Percentiles rank a stretch among this genome's conserved stretches.
phyloP scores from a whole-genome alignment of 192 early-diverging fungal species.

The Neocallimastix lanati region DNA sequence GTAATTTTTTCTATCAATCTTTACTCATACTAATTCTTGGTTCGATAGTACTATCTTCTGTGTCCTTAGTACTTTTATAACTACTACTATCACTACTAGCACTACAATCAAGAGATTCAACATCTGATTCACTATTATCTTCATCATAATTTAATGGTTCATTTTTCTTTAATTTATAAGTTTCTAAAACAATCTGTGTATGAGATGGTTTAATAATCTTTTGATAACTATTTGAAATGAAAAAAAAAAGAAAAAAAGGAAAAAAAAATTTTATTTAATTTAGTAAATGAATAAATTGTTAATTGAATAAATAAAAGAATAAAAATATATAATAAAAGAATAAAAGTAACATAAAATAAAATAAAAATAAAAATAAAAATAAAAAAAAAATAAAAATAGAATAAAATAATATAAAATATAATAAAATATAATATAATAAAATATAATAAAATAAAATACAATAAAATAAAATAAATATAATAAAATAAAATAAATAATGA shows the following conservation, averaged over 20 bases:
- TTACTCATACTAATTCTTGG: not conserved
- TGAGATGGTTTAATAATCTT: not conserved
- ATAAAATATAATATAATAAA: no score
- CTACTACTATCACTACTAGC: not conserved
- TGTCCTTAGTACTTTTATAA: not conserved
- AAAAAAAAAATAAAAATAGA: no score
- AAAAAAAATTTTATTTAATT: not conserved
- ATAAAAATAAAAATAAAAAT: no score
- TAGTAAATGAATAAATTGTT: no score
- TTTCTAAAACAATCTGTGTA: not conserved
- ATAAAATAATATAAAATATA: no score
- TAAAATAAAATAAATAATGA: no score
- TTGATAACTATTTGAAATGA: not conserved
- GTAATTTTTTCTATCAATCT: not conserved
- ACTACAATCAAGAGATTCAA: not conserved
- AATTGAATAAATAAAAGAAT: no score
- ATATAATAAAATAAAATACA: no score
- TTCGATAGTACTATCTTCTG: not conserved
- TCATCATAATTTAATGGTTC: not conserved
- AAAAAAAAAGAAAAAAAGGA: no score
- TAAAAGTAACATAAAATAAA: no score
- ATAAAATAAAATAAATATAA: no score
- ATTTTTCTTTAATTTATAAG: not conserved
- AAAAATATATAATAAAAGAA: no score
- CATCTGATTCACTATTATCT: not conserved